Base-by-base conservation (phyloP, 1,284 basidiomycete genomes). In the Violaceomyces palustris region DNA sequence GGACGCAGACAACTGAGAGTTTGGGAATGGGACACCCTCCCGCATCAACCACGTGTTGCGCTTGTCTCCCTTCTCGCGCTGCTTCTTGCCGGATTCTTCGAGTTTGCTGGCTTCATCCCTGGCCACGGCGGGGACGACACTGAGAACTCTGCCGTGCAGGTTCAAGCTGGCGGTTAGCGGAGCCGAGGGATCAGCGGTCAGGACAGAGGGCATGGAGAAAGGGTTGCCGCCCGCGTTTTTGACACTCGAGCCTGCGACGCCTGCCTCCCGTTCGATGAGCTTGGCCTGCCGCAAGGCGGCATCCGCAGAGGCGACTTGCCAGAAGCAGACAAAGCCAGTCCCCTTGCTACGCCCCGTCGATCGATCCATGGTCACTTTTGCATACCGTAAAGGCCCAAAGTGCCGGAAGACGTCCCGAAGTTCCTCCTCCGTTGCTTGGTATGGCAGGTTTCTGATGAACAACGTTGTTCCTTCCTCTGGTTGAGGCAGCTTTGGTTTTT, bases 251-350 rank as follows among this genome's bases (percentile, higher is more conserved):
- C 47, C 47, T 6, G 35, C 35, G 2, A 44, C 49, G 6, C 54
- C 52, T 1, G 65, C 64, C 35, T 68, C 70, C 4, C 43, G 38
- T 26, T 67, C 61, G 25, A 73, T 66, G 28, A 67, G 50, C 22
- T 52, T 43, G 35, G 89, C 87, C 69, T 90, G 87, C 39, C 82
- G 80, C 25, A 97, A 80, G 3, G 84, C 88, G 46, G 83, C 83
- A 63, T 93, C 86, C 4, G 92, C 93, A 54, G 93, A 86, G 50
- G 84, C 86, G 53, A 81, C 82, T 55, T 93, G 90, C 93, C 93
- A 97, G 77, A 94, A 97, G 74, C 91, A 97, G 0, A 87, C 90
- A 72, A 99, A 99, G 0, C 90, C 94, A 0, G 91, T 96, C 8
- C 94, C 94, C 35, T 89, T 80, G 24, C 91, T 89, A 36, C 90